Conservation (phyloP, 371 early-diverging fungal species). For the Mucor piriformis region DNA sequence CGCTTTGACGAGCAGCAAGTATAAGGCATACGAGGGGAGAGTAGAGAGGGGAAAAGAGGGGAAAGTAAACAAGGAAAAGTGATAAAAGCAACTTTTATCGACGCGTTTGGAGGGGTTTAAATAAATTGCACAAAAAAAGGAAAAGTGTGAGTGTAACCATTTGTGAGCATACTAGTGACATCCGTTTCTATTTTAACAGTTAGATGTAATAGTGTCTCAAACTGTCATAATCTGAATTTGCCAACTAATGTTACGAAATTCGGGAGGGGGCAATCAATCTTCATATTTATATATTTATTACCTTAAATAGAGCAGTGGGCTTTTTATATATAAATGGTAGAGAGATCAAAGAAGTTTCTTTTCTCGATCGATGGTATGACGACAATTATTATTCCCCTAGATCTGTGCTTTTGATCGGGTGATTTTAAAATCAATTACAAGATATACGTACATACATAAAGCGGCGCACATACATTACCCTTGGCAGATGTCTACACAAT, state of each 20-base stretch:
- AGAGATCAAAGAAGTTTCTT: not conserved
- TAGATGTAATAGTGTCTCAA: no score
- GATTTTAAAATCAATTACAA: not conserved
- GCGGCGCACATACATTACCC: not conserved
- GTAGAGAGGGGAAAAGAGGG: not conserved
- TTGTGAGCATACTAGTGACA: no score
- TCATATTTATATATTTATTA: not conserved
- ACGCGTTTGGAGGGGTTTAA: no score
- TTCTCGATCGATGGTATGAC: conserved; percentile 9
- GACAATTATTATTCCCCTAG: not conserved
- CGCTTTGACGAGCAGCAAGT: conserved; percentile 3
- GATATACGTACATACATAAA: not conserved
- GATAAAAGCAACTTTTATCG: not conserved
- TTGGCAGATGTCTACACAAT: not conserved
- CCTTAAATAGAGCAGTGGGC: not conserved
- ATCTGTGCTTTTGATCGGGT: conserved; percentile 13
- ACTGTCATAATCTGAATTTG: no score
- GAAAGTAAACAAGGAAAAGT: no score
- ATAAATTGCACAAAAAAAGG: no score
- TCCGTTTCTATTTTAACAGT: no score
- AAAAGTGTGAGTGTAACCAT: no score
- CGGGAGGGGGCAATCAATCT: no score
- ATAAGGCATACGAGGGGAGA: not conserved
- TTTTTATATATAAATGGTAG: no score
- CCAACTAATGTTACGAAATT: no score